Evolutionary conservation across 139 green algal genomes (phyloP), one percentile per base, ranked within the genome.

Genomic region (Coelastrella sp.): DNA sequence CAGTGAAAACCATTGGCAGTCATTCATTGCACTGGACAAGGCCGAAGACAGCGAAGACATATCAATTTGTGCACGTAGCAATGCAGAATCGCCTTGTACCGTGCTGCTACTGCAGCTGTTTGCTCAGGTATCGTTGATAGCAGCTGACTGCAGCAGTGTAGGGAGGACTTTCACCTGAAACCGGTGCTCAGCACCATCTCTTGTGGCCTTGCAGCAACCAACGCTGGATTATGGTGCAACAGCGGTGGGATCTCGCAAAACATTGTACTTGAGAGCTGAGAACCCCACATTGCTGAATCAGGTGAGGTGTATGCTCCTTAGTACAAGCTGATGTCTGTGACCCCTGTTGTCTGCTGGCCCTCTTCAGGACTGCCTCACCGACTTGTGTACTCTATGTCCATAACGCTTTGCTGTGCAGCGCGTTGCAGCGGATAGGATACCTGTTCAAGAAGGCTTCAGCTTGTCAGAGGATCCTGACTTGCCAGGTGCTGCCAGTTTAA

Each of bases 401-500:
- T 72, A 17, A 72, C 5, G 63, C 68, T 57, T 24, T 15, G 19
- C 12, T 7, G 20, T 56, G 25, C 78, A 91, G 87, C 76, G 87
- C 63, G 11, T 91, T 9, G 79, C 65, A 19, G 79, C 24, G 25
- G 76, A 91, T 8, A 91, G 87, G 78, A 17, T 91, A 12, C 87
- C 87, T n/a, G 78, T 87, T 10, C 9, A 78, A 19, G 78, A 91
- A 27, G 78, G 87, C 12, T 91, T 91, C 87, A 79, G 14, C 11
- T 20, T 91, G 22, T 82, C 63, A 27, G 87, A 87, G 35, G 87
- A 91, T 57, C 35, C 79, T 17, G 19, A 15, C 8, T 56, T 87
- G 22, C 78, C 87, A n/a, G 78, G n/a, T 12, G 87, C 87, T 35
- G 87, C 87, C 49, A 81, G 78, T 56, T 72, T 91, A 12, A 81